Percentiles rank a stretch among this genome's conserved stretches.
Conservation (phyloP, 768 basidiomycete genomes). For the Panaeolus papilionaceus region DNA sequence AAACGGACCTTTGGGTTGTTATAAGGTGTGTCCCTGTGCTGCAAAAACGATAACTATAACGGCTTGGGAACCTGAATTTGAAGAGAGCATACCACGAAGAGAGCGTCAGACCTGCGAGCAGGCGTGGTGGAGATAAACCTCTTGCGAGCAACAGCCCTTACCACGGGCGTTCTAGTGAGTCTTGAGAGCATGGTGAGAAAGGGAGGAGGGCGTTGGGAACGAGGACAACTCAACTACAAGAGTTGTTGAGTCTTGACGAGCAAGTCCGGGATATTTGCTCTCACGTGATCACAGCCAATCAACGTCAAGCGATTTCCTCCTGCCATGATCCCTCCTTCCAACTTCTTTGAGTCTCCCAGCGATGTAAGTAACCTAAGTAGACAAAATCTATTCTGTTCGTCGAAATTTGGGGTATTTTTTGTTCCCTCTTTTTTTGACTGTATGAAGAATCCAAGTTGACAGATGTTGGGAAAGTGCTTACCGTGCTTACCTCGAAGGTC, state of each 20-base stretch:
- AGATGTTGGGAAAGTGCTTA: too few species aligned
- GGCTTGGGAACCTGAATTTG: conserved; percentile 19
- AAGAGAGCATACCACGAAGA: conserved; percentile 76
- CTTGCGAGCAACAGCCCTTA: conserved; percentile 27
- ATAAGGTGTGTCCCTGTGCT: conserved; percentile 96
- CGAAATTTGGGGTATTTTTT: too few species aligned
- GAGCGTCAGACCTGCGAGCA: conserved; percentile 74
- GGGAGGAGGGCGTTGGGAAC: conserved; percentile 17
- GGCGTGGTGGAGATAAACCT: conserved; percentile 50
- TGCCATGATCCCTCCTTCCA: neutral
- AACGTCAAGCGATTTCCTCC: conserved; percentile 7
- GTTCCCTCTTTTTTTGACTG: too few species aligned
- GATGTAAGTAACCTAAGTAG: too few species aligned
- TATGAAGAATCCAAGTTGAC: too few species aligned
- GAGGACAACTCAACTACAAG: conserved; percentile 17
- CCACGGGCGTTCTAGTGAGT: conserved; percentile 25
- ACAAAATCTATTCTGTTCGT: too few species aligned
- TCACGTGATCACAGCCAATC: conserved; percentile 19
- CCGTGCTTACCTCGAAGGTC: too few species aligned
- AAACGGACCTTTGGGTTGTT: conserved; percentile 85
- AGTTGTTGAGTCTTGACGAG: conserved; percentile 12
- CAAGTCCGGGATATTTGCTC: conserved; percentile 15
- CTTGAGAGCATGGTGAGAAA: conserved; percentile 28
- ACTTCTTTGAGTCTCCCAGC: neutral
- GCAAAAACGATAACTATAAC: conserved; percentile 21